phyloP scores from a whole-genome alignment of 2,329 filamentous ascomycete genomes.

The Microdochium paspali region DNA sequence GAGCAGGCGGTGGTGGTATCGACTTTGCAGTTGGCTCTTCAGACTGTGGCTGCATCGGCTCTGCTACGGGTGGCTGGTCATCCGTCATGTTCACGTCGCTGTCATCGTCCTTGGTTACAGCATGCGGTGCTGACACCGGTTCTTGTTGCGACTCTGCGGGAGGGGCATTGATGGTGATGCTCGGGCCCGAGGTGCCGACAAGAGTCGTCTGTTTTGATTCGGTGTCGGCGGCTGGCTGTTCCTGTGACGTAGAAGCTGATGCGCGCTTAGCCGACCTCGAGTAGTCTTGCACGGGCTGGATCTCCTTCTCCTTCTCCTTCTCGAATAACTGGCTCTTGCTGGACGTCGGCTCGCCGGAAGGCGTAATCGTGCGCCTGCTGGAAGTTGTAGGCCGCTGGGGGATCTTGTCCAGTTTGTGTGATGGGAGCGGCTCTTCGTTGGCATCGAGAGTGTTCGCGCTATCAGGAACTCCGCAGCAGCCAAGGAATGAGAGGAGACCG shows the following conservation, averaged over 20 bases:
- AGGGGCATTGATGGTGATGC: conserved; percentile 31
- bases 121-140: conserved; percentile 22
- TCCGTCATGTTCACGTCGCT: conserved; percentile 62
- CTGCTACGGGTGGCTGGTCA: conserved; percentile 31
- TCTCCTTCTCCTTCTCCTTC: conserved; percentile 30
- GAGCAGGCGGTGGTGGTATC: conserved; percentile 36
- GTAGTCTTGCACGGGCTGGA: conserved; percentile 17
- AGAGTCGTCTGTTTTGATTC: conserved; percentile 35
- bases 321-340: conserved; percentile 35
- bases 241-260: conserved; percentile 35
- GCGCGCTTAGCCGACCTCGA: conserved; percentile 32
- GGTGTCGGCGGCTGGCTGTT: conserved; percentile 32
- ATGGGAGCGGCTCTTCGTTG: conserved; percentile 41
- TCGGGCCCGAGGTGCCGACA: conserved; percentile 22
- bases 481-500: conserved; percentile 51
- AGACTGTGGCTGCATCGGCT: conserved; percentile 21
- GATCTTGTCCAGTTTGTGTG: conserved; percentile 48
- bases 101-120: conserved; percentile 36
- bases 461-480: conserved; percentile 58
- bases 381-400: conserved; percentile 44
- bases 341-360: conserved; percentile 36
- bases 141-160: conserved; percentile 21
- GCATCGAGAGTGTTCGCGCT: conserved; percentile 43
- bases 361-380: conserved; percentile 42
- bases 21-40: conserved; percentile 28